These are phyloP conservation scores for Blastobotrys peoriensis DNA, from an alignment of 805 yeast species.

Conservation along the genomic window DNA sequence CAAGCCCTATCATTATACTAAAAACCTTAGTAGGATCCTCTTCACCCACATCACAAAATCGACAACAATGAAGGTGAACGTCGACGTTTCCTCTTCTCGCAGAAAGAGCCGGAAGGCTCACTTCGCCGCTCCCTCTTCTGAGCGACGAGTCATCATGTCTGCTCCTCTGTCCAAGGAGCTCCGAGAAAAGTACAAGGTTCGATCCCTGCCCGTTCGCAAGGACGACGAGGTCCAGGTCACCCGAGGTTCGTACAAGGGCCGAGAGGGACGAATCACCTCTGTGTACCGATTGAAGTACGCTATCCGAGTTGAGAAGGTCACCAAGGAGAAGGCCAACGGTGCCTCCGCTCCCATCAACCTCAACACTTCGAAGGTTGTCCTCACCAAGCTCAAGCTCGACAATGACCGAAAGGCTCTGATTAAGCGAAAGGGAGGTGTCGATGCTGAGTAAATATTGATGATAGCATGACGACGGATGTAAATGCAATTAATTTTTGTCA, in stretches of 20 bases:
- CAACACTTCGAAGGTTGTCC: constrained; percentile 98
- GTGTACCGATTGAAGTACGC: constrained; percentile 99
- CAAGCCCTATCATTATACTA: not conserved
- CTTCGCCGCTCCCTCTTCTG: constrained; percentile 96
- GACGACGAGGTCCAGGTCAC: constrained; percentile 93
- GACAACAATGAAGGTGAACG: constrained; percentile 11
- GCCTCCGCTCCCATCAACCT: constrained; percentile 95
- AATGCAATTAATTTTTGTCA: too few species aligned
- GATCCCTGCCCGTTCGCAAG: constrained; percentile 94
- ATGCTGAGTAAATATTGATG: constrained; percentile 61
- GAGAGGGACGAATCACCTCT: constrained; percentile 95
- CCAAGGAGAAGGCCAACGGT: constrained; percentile 97
- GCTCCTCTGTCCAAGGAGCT: constrained; percentile 99
- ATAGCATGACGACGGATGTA: constrained; percentile 1
- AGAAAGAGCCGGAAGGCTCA: constrained; percentile 99
- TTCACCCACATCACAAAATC: not conserved
- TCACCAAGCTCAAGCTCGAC: constrained; percentile 97
- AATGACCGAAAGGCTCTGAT: constrained; percentile 98
- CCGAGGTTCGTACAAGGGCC: constrained; percentile 99
- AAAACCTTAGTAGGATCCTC: not conserved
- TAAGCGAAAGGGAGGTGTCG: constrained; percentile 93
- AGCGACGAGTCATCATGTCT: constrained; percentile 89
- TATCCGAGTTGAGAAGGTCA: constrained; percentile 93
- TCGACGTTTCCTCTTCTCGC: constrained; percentile 99
- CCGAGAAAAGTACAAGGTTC: constrained; percentile 94